Evolutionary conservation across 495 filamentous ascomycete genomes (phyloP).

Genomic region (Pyrenula aspistea): DNA sequence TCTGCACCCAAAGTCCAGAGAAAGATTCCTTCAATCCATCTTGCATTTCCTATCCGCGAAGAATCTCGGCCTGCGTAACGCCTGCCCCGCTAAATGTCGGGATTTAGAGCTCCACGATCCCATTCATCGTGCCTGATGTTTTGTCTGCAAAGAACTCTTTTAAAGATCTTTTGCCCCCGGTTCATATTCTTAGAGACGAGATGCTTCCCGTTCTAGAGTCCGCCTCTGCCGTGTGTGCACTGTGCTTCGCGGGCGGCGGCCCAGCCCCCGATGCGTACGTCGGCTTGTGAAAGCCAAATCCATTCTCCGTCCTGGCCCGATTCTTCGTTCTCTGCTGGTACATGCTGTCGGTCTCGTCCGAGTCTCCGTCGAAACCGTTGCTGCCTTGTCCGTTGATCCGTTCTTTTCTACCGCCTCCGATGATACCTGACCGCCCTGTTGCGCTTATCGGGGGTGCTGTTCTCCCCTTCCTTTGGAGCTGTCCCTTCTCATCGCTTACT

Average conservation of each 20-base stretch:
- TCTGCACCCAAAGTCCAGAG: no score
- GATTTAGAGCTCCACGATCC: no score
- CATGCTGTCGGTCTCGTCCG: background rate
- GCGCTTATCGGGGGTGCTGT: background rate
- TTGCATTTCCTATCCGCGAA: no score
- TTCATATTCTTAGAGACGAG: background rate
- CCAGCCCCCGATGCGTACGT: background rate
- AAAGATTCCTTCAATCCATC: no score
- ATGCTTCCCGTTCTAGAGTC: background rate
- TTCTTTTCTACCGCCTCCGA: background rate
- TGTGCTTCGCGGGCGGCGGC: background rate
- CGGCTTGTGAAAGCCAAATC: background rate
- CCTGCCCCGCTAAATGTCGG: no score
- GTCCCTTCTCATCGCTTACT: constrained; percentile 30
- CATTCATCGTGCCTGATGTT: no score
- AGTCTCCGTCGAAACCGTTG: background rate
- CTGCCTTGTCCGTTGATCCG: background rate
- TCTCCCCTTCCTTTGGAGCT: background rate
- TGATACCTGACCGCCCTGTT: background rate
- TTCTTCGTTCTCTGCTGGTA: background rate
- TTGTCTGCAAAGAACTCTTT: no score
- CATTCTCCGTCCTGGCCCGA: background rate
- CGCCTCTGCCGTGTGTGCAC: background rate
- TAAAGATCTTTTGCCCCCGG: no score
- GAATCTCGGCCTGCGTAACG: no score